A percentile compares a stretch with the other conserved stretches of the same genome.
These are phyloP conservation scores for Fagopyrum esculentum DNA, from an alignment of 148 eudicot genomes.

Conservation along the genomic window DNA sequence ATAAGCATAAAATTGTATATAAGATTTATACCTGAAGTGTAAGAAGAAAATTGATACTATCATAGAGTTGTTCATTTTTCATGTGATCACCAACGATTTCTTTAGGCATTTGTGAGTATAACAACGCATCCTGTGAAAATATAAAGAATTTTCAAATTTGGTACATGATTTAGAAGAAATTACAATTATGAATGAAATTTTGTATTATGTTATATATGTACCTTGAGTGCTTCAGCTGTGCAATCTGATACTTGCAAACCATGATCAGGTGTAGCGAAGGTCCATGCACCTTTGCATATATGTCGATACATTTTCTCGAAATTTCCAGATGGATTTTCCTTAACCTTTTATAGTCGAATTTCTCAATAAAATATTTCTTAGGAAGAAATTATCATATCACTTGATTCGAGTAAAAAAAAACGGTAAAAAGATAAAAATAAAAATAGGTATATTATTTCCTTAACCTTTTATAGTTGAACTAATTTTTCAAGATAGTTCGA, in stretches of 20 bases:
- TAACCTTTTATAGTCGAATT: conserved; percentile 21
- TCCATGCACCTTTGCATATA: conserved; percentile 56
- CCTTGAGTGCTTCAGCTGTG: conserved; percentile 66
- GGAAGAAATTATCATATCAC: too few species aligned
- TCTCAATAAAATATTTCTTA: too few species aligned
- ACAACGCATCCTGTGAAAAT: conserved; percentile 29
- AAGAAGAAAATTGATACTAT: conserved; percentile 56
- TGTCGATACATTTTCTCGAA: conserved; percentile 45
- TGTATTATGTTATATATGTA: not conserved
- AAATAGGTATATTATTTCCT: too few species aligned
- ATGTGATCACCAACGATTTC: conserved; percentile 41
- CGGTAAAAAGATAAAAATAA: too few species aligned
- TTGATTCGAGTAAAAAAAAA: too few species aligned
- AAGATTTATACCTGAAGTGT: conserved; percentile 34
- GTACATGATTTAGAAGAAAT: too few species aligned
- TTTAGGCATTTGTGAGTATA: conserved; percentile 40
- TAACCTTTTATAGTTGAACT: too few species aligned
- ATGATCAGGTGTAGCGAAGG: conserved; percentile 62
- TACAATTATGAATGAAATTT: too few species aligned
- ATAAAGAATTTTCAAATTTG: not conserved
- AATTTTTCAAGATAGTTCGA: not conserved
- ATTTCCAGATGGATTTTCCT: conserved; percentile 48
- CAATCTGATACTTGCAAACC: conserved; percentile 75
- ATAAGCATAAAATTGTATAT: too few species aligned
- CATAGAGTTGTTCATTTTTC: conserved; percentile 34